These are phyloP conservation scores for Echinosophora koreensis DNA, from an alignment of 306 rosid genomes.

Conservation along the genomic window DNA sequence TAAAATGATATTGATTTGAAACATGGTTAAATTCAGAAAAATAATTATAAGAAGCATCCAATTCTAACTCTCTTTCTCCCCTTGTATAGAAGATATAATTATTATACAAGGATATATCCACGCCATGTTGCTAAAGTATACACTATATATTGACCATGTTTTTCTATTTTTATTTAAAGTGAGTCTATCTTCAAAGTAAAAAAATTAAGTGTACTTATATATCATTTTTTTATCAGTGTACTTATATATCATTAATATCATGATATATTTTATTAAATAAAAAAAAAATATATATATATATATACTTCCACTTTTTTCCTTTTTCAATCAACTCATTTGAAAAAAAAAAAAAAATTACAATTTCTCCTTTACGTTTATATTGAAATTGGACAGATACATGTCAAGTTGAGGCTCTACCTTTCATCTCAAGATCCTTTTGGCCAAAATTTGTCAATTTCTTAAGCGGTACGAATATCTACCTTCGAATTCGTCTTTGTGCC, in stretches of 20 bases:
- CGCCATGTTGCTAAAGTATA: not conserved
- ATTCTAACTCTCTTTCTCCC: not conserved
- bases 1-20: not conserved
- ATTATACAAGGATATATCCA: no score
- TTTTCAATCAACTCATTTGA: no score
- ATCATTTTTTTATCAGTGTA: no score
- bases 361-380: not conserved
- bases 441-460: conserved; percentile 38
- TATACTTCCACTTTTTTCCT: no score
- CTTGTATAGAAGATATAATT: not conserved
- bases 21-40: not conserved
- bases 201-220: no score
- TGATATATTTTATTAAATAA: no score
- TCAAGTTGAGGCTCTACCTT: conserved; percentile 10
- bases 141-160: not conserved
- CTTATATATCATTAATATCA: no score
- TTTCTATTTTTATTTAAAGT: not conserved
- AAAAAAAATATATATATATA: no score
- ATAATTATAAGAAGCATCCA: not conserved
- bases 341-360: no score
- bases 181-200: no score
- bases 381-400: conserved; percentile 14
- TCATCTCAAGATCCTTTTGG: conserved; percentile 28
- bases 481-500: not conserved
- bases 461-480: not conserved